Base-by-base conservation (phyloP, 2,329 filamentous ascomycete genomes). In the Dactylellina leptospora region DNA sequence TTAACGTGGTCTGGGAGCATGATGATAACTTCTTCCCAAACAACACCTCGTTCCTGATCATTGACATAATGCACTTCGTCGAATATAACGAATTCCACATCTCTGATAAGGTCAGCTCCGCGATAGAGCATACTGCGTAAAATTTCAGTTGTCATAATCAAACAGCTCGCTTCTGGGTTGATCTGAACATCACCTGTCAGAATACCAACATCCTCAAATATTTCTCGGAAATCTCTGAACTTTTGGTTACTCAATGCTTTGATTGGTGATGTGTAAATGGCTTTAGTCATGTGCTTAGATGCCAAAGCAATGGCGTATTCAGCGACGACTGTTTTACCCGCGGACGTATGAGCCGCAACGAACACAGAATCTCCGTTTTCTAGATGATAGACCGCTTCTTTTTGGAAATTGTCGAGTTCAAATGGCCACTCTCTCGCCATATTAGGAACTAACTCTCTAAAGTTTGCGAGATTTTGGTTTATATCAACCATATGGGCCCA, bases 131-230 rank as follows among this genome's bases (percentile, higher is more conserved):
- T 99, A 83, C 95, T 97, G 66, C 95, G 87, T 66, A 99, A 81
- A 81, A 99, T 99, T 79, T 99, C 95, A 0, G 95, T 99, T 0
- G 95, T 99, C 95, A 99, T 99, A 80, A 99, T 97, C 42, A 99
- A 84, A 81, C 95, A 99, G 80, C 93, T 97, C 25, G 95, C 95
- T 82, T 97, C 95, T 0, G 93, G 92, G 75, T 96, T 92, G 77
- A 99, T 99, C 80, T 99, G 95, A 3, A 99, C 95, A 81, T 99
- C 95, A 70, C 95, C 95, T 0, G 95, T 99, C 74, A 99, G 81
- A 74, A 99, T 97, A 13, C 95, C 95, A 16, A 99, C 95, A 80
- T 99, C 95, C 70, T 96, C 92, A 77, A 99, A 99, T 0, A 87
- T 88, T 62, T 88, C 85, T 64, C 92, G 87, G 79, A 99, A 99